Evolutionary conservation across 2,329 filamentous ascomycete species (phyloP).

Genomic region (Colletotrichum horii): DNA sequence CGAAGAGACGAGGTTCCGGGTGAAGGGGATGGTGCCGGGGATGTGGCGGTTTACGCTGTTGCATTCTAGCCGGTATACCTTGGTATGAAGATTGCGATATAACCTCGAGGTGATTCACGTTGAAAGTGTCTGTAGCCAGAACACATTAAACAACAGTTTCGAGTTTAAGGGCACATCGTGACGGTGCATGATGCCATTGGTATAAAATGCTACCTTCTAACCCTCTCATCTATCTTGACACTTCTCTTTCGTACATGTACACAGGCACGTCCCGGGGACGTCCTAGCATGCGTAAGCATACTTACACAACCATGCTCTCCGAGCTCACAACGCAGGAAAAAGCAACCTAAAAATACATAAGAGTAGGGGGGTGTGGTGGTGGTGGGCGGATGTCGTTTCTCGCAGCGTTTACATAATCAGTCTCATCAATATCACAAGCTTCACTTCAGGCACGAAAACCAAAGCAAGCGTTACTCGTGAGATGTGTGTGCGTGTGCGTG

Average conservation of each 20-base stretch:
- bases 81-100: too few species aligned
- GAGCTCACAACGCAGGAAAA: neutral
- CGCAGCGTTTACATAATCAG: neutral
- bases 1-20: neutral
- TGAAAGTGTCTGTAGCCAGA: fast-evolving
- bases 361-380: neutral
- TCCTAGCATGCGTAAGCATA: neutral
- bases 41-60: neutral
- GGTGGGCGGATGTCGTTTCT: neutral
- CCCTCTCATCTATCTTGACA: neutral
- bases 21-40: neutral
- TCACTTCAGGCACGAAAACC: neutral
- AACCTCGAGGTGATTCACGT: neutral
- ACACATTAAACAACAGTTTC: fast-evolving
- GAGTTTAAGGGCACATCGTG: neutral
- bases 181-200: neutral
- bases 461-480: slow-evolving; percentile 11
- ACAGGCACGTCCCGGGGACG: neutral
- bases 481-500: neutral
- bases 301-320: neutral
- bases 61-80: neutral
- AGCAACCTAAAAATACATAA: neutral
- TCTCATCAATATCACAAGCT: neutral
- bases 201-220: neutral
- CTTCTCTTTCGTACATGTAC: neutral